A percentile compares a stretch with the other conserved stretches of the same genome.
Conservation (phyloP, 768 basidiomycete species). For the Boletus subparvulus region DNA sequence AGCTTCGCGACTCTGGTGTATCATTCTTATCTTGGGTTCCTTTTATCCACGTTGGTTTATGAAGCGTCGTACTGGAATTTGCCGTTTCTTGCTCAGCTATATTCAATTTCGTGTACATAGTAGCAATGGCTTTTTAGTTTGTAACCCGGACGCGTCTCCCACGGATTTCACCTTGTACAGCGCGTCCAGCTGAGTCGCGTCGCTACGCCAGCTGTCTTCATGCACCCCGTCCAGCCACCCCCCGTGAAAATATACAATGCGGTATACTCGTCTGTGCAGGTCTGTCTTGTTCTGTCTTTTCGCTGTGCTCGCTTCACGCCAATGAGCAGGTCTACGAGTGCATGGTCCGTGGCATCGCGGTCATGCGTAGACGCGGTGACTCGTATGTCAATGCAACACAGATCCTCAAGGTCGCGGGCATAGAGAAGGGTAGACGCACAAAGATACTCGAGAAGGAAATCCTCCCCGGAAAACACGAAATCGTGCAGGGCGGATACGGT, state of each 20-base stretch:
- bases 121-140: no score
- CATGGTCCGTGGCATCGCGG: slow-evolving; percentile 97
- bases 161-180: slow-evolving; percentile 36
- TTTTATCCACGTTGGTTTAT: background rate
- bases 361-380: slow-evolving; percentile 94
- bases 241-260: slow-evolving; percentile 89
- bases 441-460: slow-evolving; percentile 99
- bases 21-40: no score
- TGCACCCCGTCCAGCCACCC: slow-evolving; percentile 43
- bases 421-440: slow-evolving; percentile 93
- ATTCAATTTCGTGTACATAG: background rate
- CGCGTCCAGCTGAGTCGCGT: slow-evolving; percentile 33
- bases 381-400: slow-evolving; percentile 98
- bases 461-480: slow-evolving; percentile 91
- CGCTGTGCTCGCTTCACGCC: background rate
- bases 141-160: slow-evolving; percentile 20
- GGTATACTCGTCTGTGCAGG: slow-evolving; percentile 89
- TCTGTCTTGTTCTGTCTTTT: slow-evolving; percentile 18
- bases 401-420: slow-evolving; percentile 97
- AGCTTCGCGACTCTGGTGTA: no score
- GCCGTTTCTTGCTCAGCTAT: no score
- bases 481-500: slow-evolving; percentile 98
- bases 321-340: slow-evolving; percentile 83
- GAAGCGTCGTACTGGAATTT: background rate
- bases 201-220: slow-evolving; percentile 21